Percentiles rank a stretch among this genome's conserved stretches.
Conservation (phyloP, 768 basidiomycete species). For the Cubamyces sp. region DNA sequence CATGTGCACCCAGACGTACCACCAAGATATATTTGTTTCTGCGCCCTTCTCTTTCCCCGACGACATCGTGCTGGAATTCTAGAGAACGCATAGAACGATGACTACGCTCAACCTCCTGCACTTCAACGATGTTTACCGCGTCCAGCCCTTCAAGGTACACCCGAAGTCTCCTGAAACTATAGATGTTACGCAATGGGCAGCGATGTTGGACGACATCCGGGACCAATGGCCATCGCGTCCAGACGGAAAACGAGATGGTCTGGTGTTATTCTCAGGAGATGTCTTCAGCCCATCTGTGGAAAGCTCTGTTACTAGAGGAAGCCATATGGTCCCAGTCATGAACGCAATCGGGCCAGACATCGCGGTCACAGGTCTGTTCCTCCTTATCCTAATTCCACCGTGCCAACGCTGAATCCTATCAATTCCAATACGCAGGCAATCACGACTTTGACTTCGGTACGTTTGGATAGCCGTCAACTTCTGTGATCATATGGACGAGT, state of each 20-base stretch:
- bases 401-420: neutral
- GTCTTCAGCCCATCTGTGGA: conserved; percentile 87
- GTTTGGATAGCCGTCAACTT: conserved; percentile 11
- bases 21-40: neutral
- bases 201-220: conserved; percentile 66
- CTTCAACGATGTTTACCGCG: conserved; percentile 86
- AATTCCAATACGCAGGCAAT: conserved; percentile 57
- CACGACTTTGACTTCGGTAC: conserved; percentile 91
- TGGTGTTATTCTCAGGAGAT: conserved; percentile 88
- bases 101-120: conserved; percentile 55
- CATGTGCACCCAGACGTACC: conserved; percentile 13
- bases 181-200: conserved; percentile 86
- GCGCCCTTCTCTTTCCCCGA: neutral
- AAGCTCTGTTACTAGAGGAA: conserved; percentile 85
- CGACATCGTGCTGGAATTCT: neutral
- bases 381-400: neutral
- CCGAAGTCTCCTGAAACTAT: conserved; percentile 63
- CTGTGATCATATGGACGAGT: neutral
- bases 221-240: conserved; percentile 52
- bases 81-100: conserved; percentile 33
- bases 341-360: conserved; percentile 82
- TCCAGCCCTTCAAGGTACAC: conserved; percentile 70
- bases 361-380: conserved; percentile 74
- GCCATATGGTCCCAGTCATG: conserved; percentile 92
- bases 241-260: conserved; percentile 65